phyloP scores from a whole-genome alignment of 805 yeast species.

The Lachancea fermentati region DNA sequence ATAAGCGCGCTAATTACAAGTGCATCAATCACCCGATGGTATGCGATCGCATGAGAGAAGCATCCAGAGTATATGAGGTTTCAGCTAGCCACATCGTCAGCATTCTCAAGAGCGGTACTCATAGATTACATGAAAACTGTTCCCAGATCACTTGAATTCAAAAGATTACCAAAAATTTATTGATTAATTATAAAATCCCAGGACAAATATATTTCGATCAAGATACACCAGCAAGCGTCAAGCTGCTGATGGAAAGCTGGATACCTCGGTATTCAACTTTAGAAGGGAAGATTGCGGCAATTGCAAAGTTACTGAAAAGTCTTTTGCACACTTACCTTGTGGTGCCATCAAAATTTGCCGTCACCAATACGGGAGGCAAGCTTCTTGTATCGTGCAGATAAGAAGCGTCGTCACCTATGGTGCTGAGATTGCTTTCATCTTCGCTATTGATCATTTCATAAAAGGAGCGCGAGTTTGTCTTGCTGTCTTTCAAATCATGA shows the following conservation, averaged over 20 bases:
- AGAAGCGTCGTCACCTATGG: constrained; percentile 28
- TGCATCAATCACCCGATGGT: no score
- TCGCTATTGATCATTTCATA: constrained; percentile 13
- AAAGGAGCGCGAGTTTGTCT: constrained; percentile 5
- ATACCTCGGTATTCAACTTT: no score
- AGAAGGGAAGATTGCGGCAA: no score
- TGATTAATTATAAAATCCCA: background rate
- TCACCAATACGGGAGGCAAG: constrained; percentile 15
- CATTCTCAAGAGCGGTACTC: no score
- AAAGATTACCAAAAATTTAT: background rate
- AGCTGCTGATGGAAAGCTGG: background rate
- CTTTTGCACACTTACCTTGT: background rate
- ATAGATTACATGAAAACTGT: no score
- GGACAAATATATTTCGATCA: background rate
- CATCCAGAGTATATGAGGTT: no score
- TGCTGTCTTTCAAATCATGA: background rate
- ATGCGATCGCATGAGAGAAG: no score
- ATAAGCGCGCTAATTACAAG: no score
- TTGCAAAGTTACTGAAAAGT: no score
- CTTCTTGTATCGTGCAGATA: constrained; percentile 13
- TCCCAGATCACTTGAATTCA: no score
- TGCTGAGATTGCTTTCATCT: constrained; percentile 25
- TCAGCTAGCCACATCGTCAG: no score
- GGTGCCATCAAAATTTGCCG: constrained; percentile 4
- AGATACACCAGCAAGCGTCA: background rate